Conservation (phyloP, 192 early-diverging fungal genomes). For the Umbelopsis ramanniana region DNA sequence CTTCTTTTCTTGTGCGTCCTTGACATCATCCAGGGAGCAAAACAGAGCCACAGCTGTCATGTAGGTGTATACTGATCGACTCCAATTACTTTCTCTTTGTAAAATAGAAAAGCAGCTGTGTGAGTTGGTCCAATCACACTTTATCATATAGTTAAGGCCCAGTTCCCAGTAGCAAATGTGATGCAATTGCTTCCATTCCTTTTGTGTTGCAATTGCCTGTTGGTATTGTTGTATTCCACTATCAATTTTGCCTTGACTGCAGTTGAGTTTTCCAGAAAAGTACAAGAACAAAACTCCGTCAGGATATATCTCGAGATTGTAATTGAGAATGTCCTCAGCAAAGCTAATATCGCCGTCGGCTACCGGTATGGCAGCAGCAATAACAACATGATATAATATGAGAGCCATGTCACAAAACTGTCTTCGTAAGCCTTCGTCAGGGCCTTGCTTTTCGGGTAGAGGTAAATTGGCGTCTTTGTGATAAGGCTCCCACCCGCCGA, state of each 20-base stretch:
- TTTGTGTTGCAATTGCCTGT: conserved; percentile 55
- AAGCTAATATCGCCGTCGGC: conserved; percentile 69
- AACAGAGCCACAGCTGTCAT: conserved; percentile 67
- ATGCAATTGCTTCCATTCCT: conserved; percentile 75
- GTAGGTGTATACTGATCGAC: conserved; percentile 81
- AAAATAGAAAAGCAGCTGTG: conserved; percentile 65
- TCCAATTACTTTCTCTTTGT: conserved; percentile 83
- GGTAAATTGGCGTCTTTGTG: conserved; percentile 29
- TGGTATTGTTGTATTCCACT: conserved; percentile 66
- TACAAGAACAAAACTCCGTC: conserved; percentile 75
- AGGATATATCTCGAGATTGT: conserved; percentile 62
- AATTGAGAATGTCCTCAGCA: conserved; percentile 59
- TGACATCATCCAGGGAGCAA: conserved; percentile 18
- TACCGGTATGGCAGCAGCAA: conserved; percentile 70
- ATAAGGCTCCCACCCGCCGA: conserved; percentile 70
- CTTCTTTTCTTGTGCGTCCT: conserved; percentile 47
- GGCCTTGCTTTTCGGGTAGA: conserved; percentile 36
- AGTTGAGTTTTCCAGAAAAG: conserved; percentile 67
- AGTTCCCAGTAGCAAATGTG: conserved; percentile 88
- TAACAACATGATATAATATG: conserved; percentile 75
- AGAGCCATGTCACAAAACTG: conserved; percentile 78
- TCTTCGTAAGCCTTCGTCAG: conserved; percentile 70
- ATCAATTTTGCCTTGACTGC: conserved; percentile 58
- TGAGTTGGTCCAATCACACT: conserved; percentile 64
- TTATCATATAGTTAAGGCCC: conserved; percentile 64